These are phyloP conservation scores for Monilinia aucupariae DNA, from an alignment of 2,329 filamentous ascomycete species.

Conservation along the genomic window DNA sequence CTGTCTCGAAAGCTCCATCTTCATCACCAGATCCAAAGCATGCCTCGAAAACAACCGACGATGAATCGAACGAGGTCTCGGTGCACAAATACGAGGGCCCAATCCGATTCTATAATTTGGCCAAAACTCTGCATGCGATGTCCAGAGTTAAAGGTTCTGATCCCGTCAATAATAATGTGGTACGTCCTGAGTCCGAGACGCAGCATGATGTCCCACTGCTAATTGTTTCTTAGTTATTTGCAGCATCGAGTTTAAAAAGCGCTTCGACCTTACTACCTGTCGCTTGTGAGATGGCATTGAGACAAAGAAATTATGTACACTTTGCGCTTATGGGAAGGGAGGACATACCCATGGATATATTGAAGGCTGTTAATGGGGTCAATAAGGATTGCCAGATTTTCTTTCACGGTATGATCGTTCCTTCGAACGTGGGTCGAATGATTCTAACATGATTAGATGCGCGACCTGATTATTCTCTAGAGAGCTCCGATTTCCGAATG, in stretches of 20 bases:
- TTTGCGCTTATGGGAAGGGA: conserved; percentile 72
- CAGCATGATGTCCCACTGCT: conserved; percentile 2
- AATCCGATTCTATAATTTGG: conserved; percentile 63
- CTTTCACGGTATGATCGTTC: conserved; percentile 43
- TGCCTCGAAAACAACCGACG: conserved; percentile 13
- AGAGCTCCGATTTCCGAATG: conserved; percentile 66
- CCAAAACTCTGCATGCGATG: conserved; percentile 56
- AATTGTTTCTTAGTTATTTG: conserved; percentile 52
- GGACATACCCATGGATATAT: conserved; percentile 60
- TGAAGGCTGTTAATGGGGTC: conserved; percentile 77
- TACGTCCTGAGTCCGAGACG: conserved; percentile 37
- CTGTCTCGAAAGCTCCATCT: conserved; percentile 17
- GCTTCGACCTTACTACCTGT: conserved; percentile 69
- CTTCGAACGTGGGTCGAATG: conserved; percentile 2
- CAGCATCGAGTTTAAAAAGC: conserved; percentile 68
- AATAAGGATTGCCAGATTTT: conserved; percentile 61
- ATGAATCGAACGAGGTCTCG: conserved; percentile 27
- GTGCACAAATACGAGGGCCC: conserved; percentile 60
- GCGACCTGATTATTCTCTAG: conserved; percentile 64
- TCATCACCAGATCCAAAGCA: neutral
- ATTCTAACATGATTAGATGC: conserved; percentile 51
- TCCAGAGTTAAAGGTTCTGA: conserved; percentile 47
- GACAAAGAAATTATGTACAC: conserved; percentile 70
- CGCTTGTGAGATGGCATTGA: conserved; percentile 76
- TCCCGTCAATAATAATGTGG: conserved; percentile 59